Evolutionary conservation across 2,329 filamentous ascomycete genomes (phyloP), one percentile per base, ranked within the genome.

Genomic region (Coleophoma crateriformis): DNA sequence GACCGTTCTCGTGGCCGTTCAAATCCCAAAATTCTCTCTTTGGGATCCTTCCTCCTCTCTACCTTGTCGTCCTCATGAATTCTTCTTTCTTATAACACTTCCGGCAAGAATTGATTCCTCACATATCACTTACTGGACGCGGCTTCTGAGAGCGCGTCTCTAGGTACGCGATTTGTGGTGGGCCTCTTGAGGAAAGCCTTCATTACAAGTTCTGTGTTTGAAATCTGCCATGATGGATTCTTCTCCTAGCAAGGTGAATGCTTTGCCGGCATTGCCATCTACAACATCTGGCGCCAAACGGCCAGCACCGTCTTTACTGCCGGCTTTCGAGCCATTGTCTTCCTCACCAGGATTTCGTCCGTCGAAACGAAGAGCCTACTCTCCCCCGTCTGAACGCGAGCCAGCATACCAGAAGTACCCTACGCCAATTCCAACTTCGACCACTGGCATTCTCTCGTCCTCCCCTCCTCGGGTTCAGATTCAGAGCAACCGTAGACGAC

Each of bases 351-450:
- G 74, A 49, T 86, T 86, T 45, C 79, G 85, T 48, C 78, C 85
- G 7, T 65, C 72, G 45, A 91, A 90, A 72, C 82, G 86, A 64
- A 85, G 84, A 63, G 79, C 78, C 51, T 71, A 72, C 52, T 65
- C 55, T 55, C 73, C 68, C 49, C 69, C 68, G 53, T 68, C 67
- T 17, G 63, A 65, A 59, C 63, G 56, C 50, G 58, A 63, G 48
- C 50, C 53, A 48, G 48, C 50, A 41, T 63, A 58, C 45, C 41
- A 53, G 15, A 90, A 86, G 64, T 97, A 97, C 71, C 94, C 94
- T 39, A 97, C 94, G 3, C 94, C 94, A 1, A 80, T 95, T 53
- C 91, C 92, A 17, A 96, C 92, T 4, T 97, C 94, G 3, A 95
- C 90, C 58, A 96, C 92, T 42, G 89, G 88, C 62, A 89, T 96